phyloP scores from a whole-genome alignment of 2,329 filamentous ascomycete genomes.

The Penicillium sp. region DNA sequence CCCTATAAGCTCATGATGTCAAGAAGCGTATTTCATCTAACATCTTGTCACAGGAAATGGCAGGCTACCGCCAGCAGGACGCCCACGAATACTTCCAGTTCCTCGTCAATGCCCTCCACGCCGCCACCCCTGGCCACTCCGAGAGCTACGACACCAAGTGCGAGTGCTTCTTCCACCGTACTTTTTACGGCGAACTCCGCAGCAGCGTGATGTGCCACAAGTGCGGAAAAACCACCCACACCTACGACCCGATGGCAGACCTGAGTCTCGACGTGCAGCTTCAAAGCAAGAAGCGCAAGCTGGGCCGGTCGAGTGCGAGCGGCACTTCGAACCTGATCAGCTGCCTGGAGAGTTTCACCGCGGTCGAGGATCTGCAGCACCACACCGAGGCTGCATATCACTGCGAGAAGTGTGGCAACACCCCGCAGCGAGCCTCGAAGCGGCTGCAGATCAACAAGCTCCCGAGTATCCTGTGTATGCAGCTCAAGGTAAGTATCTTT shows the following conservation, averaged over 20 bases:
- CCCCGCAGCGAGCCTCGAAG: slow-evolving; percentile 74
- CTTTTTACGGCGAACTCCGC: slow-evolving; percentile 89
- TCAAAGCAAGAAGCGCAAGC: slow-evolving; percentile 58
- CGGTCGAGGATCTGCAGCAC: slow-evolving; percentile 66
- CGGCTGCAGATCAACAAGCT: slow-evolving; percentile 81
- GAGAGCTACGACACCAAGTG: slow-evolving; percentile 61
- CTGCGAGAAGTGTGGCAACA: slow-evolving; percentile 75
- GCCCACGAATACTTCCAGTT: slow-evolving; percentile 98
- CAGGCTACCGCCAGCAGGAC: slow-evolving; percentile 93
- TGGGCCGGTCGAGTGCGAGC: slow-evolving; percentile 39
- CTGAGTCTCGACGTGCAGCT: slow-evolving; percentile 84
- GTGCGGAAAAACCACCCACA: slow-evolving; percentile 78
- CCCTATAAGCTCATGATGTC: neutral
- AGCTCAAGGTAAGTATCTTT: slow-evolving; percentile 70
- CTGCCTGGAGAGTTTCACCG: slow-evolving; percentile 86
- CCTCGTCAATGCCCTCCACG: slow-evolving; percentile 86
- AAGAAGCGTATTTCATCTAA: neutral
- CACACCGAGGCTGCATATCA: slow-evolving; percentile 72
- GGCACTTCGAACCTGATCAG: slow-evolving; percentile 62
- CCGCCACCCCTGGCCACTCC: slow-evolving; percentile 70
- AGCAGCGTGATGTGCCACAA: slow-evolving; percentile 89
- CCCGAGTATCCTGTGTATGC: slow-evolving; percentile 86
- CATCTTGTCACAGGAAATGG: slow-evolving; percentile 58
- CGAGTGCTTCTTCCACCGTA: slow-evolving; percentile 89
- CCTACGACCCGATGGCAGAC: slow-evolving; percentile 87